A percentile compares a stretch with the other conserved stretches of the same genome.
phyloP scores from a whole-genome alignment of 768 basidiomycete genomes.

The Mycena amicta region DNA sequence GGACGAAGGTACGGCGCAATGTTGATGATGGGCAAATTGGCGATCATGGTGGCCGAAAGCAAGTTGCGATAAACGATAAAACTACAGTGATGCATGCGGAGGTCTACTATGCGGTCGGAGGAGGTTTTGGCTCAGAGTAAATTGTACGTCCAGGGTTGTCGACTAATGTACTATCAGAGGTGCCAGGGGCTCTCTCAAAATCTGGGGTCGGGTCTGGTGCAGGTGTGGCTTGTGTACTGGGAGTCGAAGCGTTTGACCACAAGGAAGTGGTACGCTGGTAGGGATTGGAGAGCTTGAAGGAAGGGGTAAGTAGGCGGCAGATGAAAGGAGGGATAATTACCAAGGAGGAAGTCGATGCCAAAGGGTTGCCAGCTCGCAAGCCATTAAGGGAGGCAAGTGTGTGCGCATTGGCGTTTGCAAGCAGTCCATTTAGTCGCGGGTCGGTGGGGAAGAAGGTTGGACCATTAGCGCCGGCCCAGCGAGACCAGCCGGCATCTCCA shows the following conservation, averaged over 20 bases:
- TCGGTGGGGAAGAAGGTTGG: neutral
- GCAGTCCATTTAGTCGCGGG: neutral
- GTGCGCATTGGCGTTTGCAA: neutral
- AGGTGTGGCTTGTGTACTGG: neutral
- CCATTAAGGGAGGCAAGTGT: neutral
- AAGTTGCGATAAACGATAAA: neutral
- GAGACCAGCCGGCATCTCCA: neutral
- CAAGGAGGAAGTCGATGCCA: neutral
- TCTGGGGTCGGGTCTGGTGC: neutral
- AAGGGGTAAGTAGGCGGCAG: neutral
- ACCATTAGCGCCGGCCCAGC: neutral
- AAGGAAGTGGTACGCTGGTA: neutral
- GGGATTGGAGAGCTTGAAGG: neutral
- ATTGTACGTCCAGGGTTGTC: constrained; percentile 65
- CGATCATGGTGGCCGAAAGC: constrained; percentile 4
- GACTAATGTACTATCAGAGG: constrained; percentile 38
- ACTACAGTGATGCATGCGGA: too few relatives aligned
- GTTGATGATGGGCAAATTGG: constrained; percentile 68
- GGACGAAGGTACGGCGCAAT: constrained; percentile 63
- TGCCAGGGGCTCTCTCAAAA: constrained; percentile 14
- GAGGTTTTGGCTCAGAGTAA: constrained; percentile 53
- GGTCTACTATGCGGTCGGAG: constrained; percentile 28
- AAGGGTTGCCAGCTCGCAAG: neutral
- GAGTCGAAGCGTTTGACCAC: neutral
- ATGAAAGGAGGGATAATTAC: neutral